Percentiles rank a stretch among this genome's conserved stretches.
Evolutionary conservation across 345 rosid genomes (phyloP).

Genomic region (Euclidium syriacum): DNA sequence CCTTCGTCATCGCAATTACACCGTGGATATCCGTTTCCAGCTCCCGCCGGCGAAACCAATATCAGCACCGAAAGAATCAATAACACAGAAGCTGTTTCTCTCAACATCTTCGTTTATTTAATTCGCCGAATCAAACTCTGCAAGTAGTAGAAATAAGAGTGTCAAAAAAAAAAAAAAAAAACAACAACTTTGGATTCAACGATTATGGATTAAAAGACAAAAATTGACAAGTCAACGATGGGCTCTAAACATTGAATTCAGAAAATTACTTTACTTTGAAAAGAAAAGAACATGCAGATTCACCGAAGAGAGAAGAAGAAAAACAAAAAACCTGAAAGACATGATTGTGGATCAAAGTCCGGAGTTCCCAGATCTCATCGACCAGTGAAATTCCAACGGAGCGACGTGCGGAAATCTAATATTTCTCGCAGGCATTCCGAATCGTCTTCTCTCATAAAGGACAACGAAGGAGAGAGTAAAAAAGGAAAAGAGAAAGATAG

Average conservation of each 20-base stretch:
- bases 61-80: slow-evolving; percentile 41
- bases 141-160: background rate
- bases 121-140: background rate
- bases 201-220: background rate
- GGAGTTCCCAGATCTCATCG: slow-evolving; percentile 40
- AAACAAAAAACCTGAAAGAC: slow-evolving; percentile 34
- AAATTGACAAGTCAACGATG: background rate
- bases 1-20: slow-evolving; percentile 96
- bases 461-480: slow-evolving; percentile 5
- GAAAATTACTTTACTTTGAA: background rate
- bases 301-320: background rate
- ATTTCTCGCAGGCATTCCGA: slow-evolving; percentile 12
- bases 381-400: slow-evolving; percentile 5
- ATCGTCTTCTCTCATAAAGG: slow-evolving; percentile 4
- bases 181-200: background rate
- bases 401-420: background rate
- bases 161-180: background rate
- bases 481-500: background rate
- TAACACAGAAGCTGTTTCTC: slow-evolving; percentile 29
- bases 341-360: slow-evolving; percentile 27
- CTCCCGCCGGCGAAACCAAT: slow-evolving; percentile 35
- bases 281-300: slow-evolving; percentile 7
- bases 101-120: slow-evolving; percentile 12
- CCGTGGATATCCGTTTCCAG: slow-evolving; percentile 44
- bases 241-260: background rate